Evolutionary conservation across 1,139 yeast species (phyloP).

Genomic region (Geotrichum aggregatum): DNA sequence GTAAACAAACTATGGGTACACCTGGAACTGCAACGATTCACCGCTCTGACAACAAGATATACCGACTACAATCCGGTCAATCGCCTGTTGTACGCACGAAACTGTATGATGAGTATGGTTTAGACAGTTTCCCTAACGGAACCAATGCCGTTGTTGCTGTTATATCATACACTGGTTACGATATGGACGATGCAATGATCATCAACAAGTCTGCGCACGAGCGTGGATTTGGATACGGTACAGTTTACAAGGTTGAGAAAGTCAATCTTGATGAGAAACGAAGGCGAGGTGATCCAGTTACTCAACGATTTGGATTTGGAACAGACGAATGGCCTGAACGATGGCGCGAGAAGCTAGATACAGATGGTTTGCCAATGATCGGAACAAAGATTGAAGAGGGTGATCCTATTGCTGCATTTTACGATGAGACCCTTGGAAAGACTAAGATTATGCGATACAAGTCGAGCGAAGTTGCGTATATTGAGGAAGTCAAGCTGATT

Average conservation of each 20-base stretch:
- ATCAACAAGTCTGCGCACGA: conserved; percentile 95
- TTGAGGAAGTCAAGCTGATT: conserved; percentile 88
- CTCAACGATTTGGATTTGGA: conserved; percentile 94
- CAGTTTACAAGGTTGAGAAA: conserved; percentile 91
- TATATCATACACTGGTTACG: conserved; percentile 96
- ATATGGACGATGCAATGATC: conserved; percentile 99
- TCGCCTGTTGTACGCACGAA: conserved; percentile 95
- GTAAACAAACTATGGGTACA: conserved; percentile 99
- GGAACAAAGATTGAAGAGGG: conserved; percentile 91
- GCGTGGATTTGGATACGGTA: conserved; percentile 97
- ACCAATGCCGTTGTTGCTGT: conserved; percentile 98
- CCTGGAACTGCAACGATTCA: conserved; percentile 94
- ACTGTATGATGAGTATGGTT: conserved; percentile 90
- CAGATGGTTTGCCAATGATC: conserved; percentile 87
- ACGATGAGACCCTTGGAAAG: conserved; percentile 84
- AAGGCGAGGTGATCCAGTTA: conserved; percentile 89
- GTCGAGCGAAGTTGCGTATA: conserved; percentile 89
- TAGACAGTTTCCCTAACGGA: conserved; percentile 98
- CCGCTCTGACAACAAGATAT: conserved; percentile 91
- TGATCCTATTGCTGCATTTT: conserved; percentile 91
- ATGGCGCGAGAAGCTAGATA: conserved; percentile 85
- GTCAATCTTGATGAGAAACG: conserved; percentile 74
- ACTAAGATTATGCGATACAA: conserved; percentile 92
- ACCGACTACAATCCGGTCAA: conserved; percentile 91
- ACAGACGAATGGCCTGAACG: conserved; percentile 84